A percentile compares a stretch with the other conserved stretches of the same genome.
Evolutionary conservation across 768 basidiomycete species (phyloP).

Genomic region (Cubamyces sp.): DNA sequence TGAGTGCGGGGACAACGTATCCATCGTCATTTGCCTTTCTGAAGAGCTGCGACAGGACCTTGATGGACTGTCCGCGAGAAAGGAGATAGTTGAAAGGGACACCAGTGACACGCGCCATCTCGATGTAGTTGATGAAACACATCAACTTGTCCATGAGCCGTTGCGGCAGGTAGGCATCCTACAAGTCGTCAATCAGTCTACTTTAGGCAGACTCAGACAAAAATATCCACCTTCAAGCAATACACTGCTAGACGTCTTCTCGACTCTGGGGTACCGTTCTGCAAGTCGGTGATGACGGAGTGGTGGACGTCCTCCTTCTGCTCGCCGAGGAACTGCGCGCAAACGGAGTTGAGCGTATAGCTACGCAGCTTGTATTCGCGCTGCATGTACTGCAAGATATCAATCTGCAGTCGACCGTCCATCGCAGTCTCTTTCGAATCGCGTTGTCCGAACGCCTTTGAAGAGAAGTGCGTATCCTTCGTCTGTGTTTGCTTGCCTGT

Average conservation of each 20-base stretch:
- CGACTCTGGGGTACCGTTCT: slow-evolving; percentile 95
- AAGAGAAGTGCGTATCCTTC: slow-evolving; percentile 97
- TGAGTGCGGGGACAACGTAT: slow-evolving; percentile 85
- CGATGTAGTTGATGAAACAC: slow-evolving; percentile 98
- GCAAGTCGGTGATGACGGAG: slow-evolving; percentile 96
- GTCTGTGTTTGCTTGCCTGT: slow-evolving; percentile 76
- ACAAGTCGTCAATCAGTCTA: neutral
- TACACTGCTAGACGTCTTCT: slow-evolving; percentile 93
- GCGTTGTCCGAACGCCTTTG: slow-evolving; percentile 95
- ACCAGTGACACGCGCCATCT: slow-evolving; percentile 99
- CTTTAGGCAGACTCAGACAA: neutral
- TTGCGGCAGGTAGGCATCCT: slow-evolving; percentile 99
- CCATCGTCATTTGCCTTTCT: slow-evolving; percentile 91
- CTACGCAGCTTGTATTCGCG: slow-evolving; percentile 96
- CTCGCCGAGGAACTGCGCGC: slow-evolving; percentile 95
- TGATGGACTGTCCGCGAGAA: slow-evolving; percentile 96
- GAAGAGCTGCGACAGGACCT: slow-evolving; percentile 94
- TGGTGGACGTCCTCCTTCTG: slow-evolving; percentile 99
- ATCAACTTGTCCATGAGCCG: slow-evolving; percentile 95
- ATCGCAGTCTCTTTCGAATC: slow-evolving; percentile 93
- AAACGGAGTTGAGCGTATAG: slow-evolving; percentile 97
- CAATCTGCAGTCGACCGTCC: slow-evolving; percentile 93
- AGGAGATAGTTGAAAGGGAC: slow-evolving; percentile 97
- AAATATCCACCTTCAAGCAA: slow-evolving; percentile 80
- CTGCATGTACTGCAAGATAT: slow-evolving; percentile 97